Evolutionary conservation across 2,329 filamentous ascomycete genomes (phyloP).

Genomic region (Cryphonectria parasitica): DNA sequence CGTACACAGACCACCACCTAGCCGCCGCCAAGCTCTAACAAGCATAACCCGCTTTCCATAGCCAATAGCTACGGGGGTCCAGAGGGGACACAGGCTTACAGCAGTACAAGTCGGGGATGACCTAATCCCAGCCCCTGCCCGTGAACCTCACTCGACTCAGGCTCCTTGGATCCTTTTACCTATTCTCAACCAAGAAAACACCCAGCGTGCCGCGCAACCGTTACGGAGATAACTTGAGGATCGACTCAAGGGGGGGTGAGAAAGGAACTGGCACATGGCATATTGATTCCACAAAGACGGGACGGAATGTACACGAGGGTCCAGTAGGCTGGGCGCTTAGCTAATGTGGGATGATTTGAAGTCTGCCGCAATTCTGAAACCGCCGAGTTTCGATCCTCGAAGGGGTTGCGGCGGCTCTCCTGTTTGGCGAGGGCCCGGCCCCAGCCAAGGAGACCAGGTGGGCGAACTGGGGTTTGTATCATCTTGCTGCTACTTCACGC

Average conservation of each 20-base stretch:
- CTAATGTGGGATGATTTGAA: conserved; percentile 40
- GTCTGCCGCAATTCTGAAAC: conserved; percentile 55
- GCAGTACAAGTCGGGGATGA: background rate
- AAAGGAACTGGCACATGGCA: background rate
- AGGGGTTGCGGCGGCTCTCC: conserved; percentile 19
- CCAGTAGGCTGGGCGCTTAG: conserved; percentile 33
- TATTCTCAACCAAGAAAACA: background rate
- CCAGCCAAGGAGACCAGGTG: conserved; percentile 2
- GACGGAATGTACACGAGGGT: conserved; percentile 8
- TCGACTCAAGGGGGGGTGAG: conserved; percentile 3
- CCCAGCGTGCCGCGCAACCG: background rate
- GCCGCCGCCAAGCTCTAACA: background rate
- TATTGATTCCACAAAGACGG: background rate
- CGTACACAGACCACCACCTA: background rate
- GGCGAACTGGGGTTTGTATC: conserved; percentile 2
- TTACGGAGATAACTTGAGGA: background rate
- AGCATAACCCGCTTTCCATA: background rate
- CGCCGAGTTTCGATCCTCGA: conserved; percentile 35
- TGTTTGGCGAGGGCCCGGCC: conserved; percentile 15
- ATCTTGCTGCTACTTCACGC: background rate
- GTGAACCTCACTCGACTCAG: background rate
- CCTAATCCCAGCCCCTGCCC: background rate
- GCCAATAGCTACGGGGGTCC: too few relatives aligned
- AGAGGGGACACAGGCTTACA: background rate
- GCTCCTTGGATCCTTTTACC: background rate